Conservation (phyloP, 352 stramenopile species). For the Aphanomyces cochlioides region DNA sequence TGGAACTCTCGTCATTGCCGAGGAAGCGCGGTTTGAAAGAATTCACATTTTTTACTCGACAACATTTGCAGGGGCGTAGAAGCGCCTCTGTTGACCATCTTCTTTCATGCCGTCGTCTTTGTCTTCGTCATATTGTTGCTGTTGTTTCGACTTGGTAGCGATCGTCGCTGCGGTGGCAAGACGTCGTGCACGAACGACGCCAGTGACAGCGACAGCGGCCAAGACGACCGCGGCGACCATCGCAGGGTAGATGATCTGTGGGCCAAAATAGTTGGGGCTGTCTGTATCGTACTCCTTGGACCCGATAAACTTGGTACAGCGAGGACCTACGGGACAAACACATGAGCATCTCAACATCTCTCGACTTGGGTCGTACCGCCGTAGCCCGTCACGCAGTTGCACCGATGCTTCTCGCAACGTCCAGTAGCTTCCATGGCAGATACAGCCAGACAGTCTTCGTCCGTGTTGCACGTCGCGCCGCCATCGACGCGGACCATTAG, state of each 20-base stretch:
- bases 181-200: neutral
- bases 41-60: no score
- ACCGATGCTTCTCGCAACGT: slow-evolving; percentile 46
- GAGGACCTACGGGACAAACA: neutral
- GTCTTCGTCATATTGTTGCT: neutral
- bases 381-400: slow-evolving; percentile 44
- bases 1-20: no score
- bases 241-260: neutral
- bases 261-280: slow-evolving; percentile 12
- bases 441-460: slow-evolving; percentile 47
- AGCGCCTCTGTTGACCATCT: neutral
- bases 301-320: slow-evolving; percentile 16
- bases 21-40: no score
- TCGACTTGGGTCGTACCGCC: neutral
- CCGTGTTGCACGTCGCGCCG: slow-evolving; percentile 40
- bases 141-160: neutral
- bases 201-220: neutral
- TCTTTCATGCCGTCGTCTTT: neutral
- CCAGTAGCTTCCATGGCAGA: slow-evolving; percentile 35
- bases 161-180: neutral
- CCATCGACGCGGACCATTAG: slow-evolving; percentile 42
- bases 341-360: no score
- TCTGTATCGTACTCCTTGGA: neutral
- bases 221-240: neutral
- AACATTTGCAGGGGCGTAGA: neutral